Evolutionary conservation across 1,284 basidiomycete species (phyloP), one percentile per base, ranked within the genome.

Genomic region (Abortiporus biennis): DNA sequence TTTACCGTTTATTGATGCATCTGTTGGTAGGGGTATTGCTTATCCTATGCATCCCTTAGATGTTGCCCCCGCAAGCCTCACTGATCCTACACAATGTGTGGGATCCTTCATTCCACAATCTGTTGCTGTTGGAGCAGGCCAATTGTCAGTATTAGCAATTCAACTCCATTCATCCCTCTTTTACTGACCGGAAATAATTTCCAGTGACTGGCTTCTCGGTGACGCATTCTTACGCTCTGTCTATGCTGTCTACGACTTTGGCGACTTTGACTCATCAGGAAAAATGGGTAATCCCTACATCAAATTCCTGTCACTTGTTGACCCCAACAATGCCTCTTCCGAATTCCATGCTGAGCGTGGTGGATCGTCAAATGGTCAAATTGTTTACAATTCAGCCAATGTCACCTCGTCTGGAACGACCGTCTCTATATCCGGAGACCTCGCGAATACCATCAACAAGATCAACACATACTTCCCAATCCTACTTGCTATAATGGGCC

Each of bases 191-290:
- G 45, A 22, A 45, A 22, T 55, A 13, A 6, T 16, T 42, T 37
- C 36, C 47, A 87, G 84, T 55, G 85, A 89, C 56, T 84, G 82
- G 79, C 68, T 92, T 41, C 62, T 92, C 36, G 90, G 90, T 24
- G 86, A 85, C 61, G 87, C 85, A 54, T 73, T 88, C 57, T 71
- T 91, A 45, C 85, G 90, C 42, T 88, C 88, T 6, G 65, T 88
- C 31, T 92, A 92, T 64, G 78, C 87, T 12, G 67, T 92, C 41
- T 93, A 92, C 59, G 85, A 92, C 61, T 90, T 88, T 56, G 90
- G 90, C 17, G 85, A 90, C 62, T 88, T 79, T 53, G 74, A 80
- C 54, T 59, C 68, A 9, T 64, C 69, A 3, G 74, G 74, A 29
- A 62, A 70, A 16, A 80, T 80, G 77, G 84, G 82, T 34, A 62